These are phyloP conservation scores for Casuarina glauca DNA, from an alignment of 306 rosid genomes.

Conservation along the genomic window DNA sequence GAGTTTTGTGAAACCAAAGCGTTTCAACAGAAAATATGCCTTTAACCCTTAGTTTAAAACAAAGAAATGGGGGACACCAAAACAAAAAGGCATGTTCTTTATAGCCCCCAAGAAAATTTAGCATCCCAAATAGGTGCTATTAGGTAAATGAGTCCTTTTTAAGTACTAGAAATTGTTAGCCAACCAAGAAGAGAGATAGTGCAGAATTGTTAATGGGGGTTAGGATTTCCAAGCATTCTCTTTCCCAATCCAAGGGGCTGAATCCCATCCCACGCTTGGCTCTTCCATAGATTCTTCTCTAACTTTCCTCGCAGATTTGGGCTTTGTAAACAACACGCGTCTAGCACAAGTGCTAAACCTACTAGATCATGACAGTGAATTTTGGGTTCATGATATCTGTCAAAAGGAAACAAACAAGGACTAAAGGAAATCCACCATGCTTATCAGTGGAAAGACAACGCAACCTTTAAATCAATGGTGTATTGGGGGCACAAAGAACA, in stretches of 20 bases:
- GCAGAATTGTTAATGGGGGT: constrained; percentile 7
- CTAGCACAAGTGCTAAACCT: constrained; percentile 25
- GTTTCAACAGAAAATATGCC: constrained; percentile 16
- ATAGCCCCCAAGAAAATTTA: constrained; percentile 18
- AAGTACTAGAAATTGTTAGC: constrained; percentile 20
- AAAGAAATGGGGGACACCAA: neutral
- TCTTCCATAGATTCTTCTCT: neutral
- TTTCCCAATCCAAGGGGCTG: constrained; percentile 5
- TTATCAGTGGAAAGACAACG: constrained; percentile 31
- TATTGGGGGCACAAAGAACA: constrained; percentile 9
- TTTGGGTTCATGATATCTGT: neutral
- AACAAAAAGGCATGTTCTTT: constrained; percentile 10
- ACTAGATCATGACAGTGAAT: constrained; percentile 23
- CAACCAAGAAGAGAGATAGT: constrained; percentile 28
- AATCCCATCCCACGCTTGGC: constrained; percentile 7
- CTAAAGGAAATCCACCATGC: constrained; percentile 24
- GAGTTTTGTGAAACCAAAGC: neutral
- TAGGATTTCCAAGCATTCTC: neutral
- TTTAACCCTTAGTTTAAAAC: neutral
- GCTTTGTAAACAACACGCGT: neutral
- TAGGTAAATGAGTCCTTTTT: constrained; percentile 20
- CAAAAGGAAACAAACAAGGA: constrained; percentile 11
- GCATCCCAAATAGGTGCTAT: constrained; percentile 29
- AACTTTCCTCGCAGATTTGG: neutral
- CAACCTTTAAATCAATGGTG: constrained; percentile 22